phyloP scores from a whole-genome alignment of 2,329 filamentous ascomycete species.

The Neofusicoccum umdonicola region DNA sequence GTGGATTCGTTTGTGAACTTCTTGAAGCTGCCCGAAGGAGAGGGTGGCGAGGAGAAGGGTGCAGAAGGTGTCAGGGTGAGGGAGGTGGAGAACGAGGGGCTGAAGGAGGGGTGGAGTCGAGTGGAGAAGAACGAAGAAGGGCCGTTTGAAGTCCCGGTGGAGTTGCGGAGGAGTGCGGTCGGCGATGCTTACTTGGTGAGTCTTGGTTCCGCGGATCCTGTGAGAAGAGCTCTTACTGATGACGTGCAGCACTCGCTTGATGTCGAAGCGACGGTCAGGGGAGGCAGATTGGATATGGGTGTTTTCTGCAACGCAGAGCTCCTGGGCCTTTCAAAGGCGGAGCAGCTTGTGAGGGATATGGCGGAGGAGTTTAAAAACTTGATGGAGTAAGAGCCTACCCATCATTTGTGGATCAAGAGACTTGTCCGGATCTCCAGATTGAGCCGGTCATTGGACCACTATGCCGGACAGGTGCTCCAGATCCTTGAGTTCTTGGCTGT shows the following conservation, averaged over 20 bases:
- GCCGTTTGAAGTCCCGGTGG: constrained; percentile 21
- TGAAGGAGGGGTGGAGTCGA: constrained; percentile 22
- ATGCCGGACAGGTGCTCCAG: no score
- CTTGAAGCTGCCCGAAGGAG: constrained; percentile 53
- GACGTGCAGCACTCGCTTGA: constrained; percentile 50
- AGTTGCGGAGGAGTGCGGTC: constrained; percentile 26
- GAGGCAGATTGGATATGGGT: constrained; percentile 52
- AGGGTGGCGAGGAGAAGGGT: constrained; percentile 17
- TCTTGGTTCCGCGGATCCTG: background rate
- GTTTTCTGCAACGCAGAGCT: constrained; percentile 50
- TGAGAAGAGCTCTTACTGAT: background rate
- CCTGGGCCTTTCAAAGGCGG: constrained; percentile 38
- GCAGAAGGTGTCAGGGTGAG: constrained; percentile 24
- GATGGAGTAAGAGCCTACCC: background rate
- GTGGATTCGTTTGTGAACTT: constrained; percentile 82
- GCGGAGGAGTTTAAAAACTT: background rate
- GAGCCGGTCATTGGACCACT: background rate
- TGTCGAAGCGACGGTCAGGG: constrained; percentile 52
- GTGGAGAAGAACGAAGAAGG: constrained; percentile 18
- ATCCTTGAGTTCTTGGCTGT: no score
- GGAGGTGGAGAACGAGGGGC: constrained; percentile 2
- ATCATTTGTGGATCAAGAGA: background rate
- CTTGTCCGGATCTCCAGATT: background rate
- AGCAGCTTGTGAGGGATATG: constrained; percentile 36
- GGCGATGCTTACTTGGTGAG: constrained; percentile 40